These are phyloP conservation scores for Erysimum pusillum DNA, from an alignment of 441 rosid species.

Conservation along the genomic window DNA sequence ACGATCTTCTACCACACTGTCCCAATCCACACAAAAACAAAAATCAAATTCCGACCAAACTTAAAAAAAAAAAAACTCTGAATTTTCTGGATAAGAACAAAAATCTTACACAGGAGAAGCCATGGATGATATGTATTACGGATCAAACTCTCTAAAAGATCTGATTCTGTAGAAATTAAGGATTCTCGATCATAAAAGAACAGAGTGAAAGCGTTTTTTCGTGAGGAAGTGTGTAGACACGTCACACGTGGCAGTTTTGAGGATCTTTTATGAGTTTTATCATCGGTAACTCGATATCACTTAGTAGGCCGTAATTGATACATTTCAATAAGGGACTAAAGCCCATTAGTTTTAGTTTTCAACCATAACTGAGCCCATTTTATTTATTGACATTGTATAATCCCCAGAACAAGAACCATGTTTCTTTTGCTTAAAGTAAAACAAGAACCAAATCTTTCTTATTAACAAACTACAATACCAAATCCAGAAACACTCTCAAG, in stretches of 20 bases:
- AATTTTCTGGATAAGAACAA: constrained; percentile 9
- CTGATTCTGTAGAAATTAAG: background rate
- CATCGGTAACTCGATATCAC: background rate
- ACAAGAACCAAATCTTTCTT: constrained; percentile 16
- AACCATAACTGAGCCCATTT: background rate
- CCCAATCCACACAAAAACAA: background rate
- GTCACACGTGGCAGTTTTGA: constrained; percentile 3
- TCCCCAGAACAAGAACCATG: background rate
- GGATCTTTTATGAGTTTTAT: background rate
- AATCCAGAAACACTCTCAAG: constrained; percentile 21
- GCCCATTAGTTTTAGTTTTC: background rate
- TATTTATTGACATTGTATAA: background rate
- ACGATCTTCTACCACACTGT: constrained; percentile 46
- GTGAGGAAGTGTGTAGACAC: no score
- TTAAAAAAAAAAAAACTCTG: background rate
- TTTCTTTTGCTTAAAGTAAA: background rate
- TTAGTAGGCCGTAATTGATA: background rate
- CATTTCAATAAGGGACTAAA: background rate
- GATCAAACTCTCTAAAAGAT: constrained; percentile 9
- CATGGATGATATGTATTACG: constrained; percentile 12
- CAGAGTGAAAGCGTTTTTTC: background rate
- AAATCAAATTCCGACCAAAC: background rate
- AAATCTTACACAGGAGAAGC: constrained; percentile 38
- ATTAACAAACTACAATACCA: background rate
- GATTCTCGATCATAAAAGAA: no score